A percentile compares a stretch with the other conserved stretches of the same genome.
Evolutionary conservation across 768 basidiomycete genomes (phyloP).

Genomic region (Hypsizygus marmoreus): DNA sequence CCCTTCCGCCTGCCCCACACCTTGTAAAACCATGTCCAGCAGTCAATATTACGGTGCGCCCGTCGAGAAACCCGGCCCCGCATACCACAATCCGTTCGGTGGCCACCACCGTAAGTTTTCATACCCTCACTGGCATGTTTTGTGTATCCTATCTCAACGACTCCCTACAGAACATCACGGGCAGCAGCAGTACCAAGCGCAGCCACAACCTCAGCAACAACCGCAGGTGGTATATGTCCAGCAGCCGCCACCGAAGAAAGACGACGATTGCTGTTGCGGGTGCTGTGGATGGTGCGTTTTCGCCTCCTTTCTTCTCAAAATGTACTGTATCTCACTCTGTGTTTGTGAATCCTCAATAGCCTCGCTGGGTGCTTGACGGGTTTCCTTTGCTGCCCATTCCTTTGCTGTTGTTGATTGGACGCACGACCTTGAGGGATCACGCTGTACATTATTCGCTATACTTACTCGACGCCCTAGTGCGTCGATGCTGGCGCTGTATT

Average conservation of each 20-base stretch:
- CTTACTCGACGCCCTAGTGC: no score
- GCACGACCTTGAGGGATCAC: no score
- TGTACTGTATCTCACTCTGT: not conserved
- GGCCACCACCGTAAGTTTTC: not conserved
- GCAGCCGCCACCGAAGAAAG: conserved; percentile 1
- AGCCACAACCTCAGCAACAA: conserved; percentile 10
- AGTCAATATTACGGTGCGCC: conserved; percentile 1
- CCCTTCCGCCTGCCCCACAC: not conserved
- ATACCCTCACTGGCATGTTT: not conserved
- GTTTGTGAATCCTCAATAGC: not conserved
- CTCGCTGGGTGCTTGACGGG: not conserved
- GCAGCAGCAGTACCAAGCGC: not conserved
- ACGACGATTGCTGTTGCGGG: conserved; percentile 4
- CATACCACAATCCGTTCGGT: not conserved
- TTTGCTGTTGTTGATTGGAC: conserved; percentile 6
- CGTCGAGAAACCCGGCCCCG: conserved; percentile 1
- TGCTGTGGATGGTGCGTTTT: conserved; percentile 11
- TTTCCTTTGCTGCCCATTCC: not conserved
- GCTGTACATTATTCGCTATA: no score
- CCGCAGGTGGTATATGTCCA: conserved; percentile 13
- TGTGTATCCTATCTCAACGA: not conserved
- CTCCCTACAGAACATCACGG: not conserved
- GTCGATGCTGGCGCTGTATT: no score
- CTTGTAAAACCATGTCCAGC: not conserved
- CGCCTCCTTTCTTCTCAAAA: not conserved